Base-by-base conservation (phyloP, 2,329 filamentous ascomycete genomes). In the Dactylonectria estremocensis region DNA sequence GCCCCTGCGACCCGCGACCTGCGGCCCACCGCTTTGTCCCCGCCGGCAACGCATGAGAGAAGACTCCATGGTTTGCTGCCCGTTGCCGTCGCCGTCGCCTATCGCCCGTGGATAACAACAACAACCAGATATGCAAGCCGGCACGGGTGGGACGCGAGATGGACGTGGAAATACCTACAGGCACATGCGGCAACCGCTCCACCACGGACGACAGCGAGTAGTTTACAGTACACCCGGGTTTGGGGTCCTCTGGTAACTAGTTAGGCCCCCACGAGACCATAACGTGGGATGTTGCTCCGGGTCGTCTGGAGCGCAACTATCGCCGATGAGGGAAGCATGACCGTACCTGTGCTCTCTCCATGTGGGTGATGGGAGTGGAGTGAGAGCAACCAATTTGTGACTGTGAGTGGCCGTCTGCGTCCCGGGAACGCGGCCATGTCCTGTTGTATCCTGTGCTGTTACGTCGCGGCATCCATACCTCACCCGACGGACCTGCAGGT, bases 401-500 rank as follows among this genome's bases (percentile, higher is more conserved):
- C 33, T 13, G 28, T 33, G 31, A 53, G 28, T 14, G 10, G 10
- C 11, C 28, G 5, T 11, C 2, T 20, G 35, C 50, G 31, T 53
- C 31, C 31, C 50, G 31, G 35, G 31, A 20, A 53, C 18, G 50
- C 50, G 50, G 50, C 50, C 50, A 53, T 53, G 50, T 35, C 50
- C 50, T 22, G 10, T 53, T 14, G n/a, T 50, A 31, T 20, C 28
- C 24, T 35, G 31, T 35, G 16, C 28, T 53, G 31, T 53, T 33
- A 35, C 33, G 53, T 45, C 20, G 24, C 33, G 24, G 53, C 53
- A 40, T 64, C 57, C 61, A 68, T 68, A 69, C 71, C 68, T 69
- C 69, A 67, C 65, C 71, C 73, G 72, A 75, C 67, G 72, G 63
- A 74, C 73, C 72, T 75, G 73, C 73, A 75, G 73, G 61, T 66